Evolutionary conservation across 2,329 filamentous ascomycete species (phyloP), one percentile per base, ranked within the genome.

Genomic region (Aaosphaeria arxii): DNA sequence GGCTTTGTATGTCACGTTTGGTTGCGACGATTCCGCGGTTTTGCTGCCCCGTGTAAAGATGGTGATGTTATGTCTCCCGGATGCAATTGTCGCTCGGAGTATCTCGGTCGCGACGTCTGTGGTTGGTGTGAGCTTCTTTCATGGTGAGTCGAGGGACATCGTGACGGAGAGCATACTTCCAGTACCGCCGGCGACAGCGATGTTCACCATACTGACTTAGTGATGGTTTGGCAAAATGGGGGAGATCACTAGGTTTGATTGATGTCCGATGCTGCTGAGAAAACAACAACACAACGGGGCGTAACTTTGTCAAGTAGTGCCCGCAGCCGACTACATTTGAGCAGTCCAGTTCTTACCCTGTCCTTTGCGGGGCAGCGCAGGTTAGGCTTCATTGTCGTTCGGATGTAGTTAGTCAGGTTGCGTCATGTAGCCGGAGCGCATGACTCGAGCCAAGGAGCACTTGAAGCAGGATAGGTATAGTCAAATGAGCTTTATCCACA

Each of bases 21-120:
- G 52, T 0, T 49, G 47, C 7, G 28, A 78, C 54, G 11, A 4
- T 7, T n/a, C 5, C 9, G 7, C 1, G 39, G 11, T 40, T 11
- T 52, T 47, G 44, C 77, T 77, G 43, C 71, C 75, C 53, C 80
- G 70, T 1, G 72, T 77, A 2, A 84, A 61, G 17, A 84, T 67
- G 0, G 71, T 62, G 41, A 85, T 77, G 0, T 81, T 69, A 48
- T 85, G 81, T 46, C 76, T 80, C 7, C 71, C 70, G 4, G 70
- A 68, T 3, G 73, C 72, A 3, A 79, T 56, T 0, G 83, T 67
- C 4, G 64, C 71, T 48, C 82, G 78, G 24, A 83, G 63, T 7
- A 84, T 58, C 57, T 82, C 80, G 39, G 66, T 71, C 2, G 75
- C 77, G 42, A 84, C 74, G 47, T 80, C 80, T 83, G 41, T 30